Percentiles rank a stretch among this genome's conserved stretches.
Evolutionary conservation across 2,329 filamentous ascomycete genomes (phyloP).

Genomic region (Cercospora sp.): DNA sequence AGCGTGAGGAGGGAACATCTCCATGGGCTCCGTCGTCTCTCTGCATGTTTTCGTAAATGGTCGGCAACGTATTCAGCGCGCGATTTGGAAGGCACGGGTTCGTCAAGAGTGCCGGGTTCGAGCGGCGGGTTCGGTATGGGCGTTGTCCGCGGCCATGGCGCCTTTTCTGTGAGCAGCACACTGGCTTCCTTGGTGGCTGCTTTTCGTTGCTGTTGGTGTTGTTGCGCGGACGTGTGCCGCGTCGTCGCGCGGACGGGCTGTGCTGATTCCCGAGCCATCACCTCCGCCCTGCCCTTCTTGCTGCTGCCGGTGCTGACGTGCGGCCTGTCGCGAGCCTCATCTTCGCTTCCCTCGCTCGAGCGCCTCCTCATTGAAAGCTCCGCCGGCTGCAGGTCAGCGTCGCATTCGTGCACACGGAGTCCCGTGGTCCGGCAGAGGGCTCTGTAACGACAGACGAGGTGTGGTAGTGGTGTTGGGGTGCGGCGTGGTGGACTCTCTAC

Average conservation of each 20-base stretch:
- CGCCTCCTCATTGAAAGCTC: slow-evolving; percentile 14
- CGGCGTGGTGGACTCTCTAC: not conserved
- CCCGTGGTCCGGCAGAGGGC: not conserved
- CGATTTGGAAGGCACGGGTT: slow-evolving; percentile 17
- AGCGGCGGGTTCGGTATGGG: slow-evolving; percentile 26
- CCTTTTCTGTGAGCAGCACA: slow-evolving; percentile 18
- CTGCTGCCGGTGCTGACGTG: not conserved
- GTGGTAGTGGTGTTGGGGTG: not conserved
- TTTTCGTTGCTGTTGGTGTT: slow-evolving; percentile 20
- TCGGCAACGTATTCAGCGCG: slow-evolving; percentile 23
- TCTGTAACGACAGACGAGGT: slow-evolving; percentile 5
- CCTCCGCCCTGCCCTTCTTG: slow-evolving; percentile 14
- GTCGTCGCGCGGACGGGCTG: slow-evolving; percentile 17
- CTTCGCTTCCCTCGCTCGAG: slow-evolving; percentile 13
- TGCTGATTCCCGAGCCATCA: slow-evolving; percentile 26
- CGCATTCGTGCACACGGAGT: slow-evolving; percentile 3
- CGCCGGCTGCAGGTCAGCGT: slow-evolving; percentile 8
- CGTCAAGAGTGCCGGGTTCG: slow-evolving; percentile 21
- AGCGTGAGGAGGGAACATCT: slow-evolving; percentile 59
- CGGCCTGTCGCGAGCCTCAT: slow-evolving; percentile 9
- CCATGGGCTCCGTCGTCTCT: slow-evolving; percentile 59
- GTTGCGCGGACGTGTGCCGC: slow-evolving; percentile 21
- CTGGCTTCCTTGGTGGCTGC: slow-evolving; percentile 16
- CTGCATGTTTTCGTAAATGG: slow-evolving; percentile 30
- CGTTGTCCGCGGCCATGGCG: slow-evolving; percentile 23